Percentiles rank a stretch among this genome's conserved stretches.
Evolutionary conservation across 2,329 filamentous ascomycete genomes (phyloP).

Genomic region (Curvularia lunata): DNA sequence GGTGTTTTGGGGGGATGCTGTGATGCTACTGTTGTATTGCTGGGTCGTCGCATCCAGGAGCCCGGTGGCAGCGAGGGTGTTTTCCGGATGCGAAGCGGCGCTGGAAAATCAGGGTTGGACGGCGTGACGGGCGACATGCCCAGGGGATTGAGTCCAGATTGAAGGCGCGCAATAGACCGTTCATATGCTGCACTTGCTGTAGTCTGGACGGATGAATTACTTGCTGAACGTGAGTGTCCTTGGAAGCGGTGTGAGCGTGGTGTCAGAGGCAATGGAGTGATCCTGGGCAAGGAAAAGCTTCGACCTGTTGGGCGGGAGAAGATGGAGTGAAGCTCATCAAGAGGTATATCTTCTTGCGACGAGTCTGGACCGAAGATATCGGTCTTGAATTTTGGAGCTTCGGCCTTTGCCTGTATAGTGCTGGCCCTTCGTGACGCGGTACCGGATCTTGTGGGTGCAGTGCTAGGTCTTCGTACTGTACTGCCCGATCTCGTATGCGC

Average conservation of each 20-base stretch:
- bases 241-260: slow-evolving; percentile 6
- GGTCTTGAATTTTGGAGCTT: neutral
- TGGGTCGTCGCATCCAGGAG: slow-evolving; percentile 16
- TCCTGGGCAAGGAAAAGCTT: slow-evolving; percentile 7
- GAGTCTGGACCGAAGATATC: neutral
- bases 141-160: slow-evolving; percentile 24
- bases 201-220: slow-evolving; percentile 16
- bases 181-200: slow-evolving; percentile 6
- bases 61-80: slow-evolving; percentile 18
- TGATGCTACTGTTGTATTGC: slow-evolving; percentile 13
- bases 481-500: neutral
- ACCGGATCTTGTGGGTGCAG: neutral
- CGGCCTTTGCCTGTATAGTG: neutral
- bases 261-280: neutral
- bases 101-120: slow-evolving; percentile 20
- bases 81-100: slow-evolving; percentile 18
- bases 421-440: neutral
- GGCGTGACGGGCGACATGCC: slow-evolving; percentile 31
- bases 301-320: slow-evolving; percentile 22
- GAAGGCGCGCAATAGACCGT: slow-evolving; percentile 9
- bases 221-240: slow-evolving; percentile 22
- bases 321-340: slow-evolving; percentile 10
- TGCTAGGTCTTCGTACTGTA: neutral
- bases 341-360: slow-evolving; percentile 1
- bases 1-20: slow-evolving; percentile 12